phyloP scores from a whole-genome alignment of 768 basidiomycete genomes.

The Tylopilus vinaceipallidus region DNA sequence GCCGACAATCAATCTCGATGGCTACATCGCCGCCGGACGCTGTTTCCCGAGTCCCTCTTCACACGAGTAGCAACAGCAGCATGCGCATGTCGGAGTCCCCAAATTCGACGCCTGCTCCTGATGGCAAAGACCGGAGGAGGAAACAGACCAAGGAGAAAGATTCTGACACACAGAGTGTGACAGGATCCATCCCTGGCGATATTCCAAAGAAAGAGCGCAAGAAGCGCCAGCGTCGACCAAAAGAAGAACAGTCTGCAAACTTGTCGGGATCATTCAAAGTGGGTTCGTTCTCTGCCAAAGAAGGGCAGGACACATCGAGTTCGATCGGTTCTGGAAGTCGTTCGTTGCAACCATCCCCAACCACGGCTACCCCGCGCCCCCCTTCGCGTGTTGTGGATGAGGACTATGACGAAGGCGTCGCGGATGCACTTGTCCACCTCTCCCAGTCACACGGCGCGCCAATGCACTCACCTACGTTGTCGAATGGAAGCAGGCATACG shows the following conservation, averaged over 20 bases:
- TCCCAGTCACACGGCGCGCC: conserved; percentile 38
- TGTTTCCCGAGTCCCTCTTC: conserved; percentile 28
- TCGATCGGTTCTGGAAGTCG: conserved; percentile 61
- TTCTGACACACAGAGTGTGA: conserved; percentile 32
- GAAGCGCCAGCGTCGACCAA: conserved; percentile 43
- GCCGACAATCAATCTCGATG: conserved; percentile 37
- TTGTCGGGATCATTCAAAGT: conserved; percentile 34
- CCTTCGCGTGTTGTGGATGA: conserved; percentile 79
- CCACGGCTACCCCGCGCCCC: conserved; percentile 54
- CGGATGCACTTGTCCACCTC: conserved; percentile 79
- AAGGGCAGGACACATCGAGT: conserved; percentile 61
- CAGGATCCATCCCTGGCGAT: conserved; percentile 36
- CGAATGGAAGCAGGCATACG: conserved; percentile 52
- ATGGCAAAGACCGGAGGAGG: conserved; percentile 46
- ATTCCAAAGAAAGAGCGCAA: conserved; percentile 57
- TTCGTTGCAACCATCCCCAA: conserved; percentile 73
- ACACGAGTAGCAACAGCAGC: conserved; percentile 28
- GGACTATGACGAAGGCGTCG: conserved; percentile 92
- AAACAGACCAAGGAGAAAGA: conserved; percentile 52
- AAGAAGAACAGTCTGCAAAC: conserved; percentile 42
- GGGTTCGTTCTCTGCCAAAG: conserved; percentile 36
- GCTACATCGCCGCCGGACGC: conserved; percentile 50
- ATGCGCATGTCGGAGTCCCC: conserved; percentile 63
- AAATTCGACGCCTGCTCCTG: conserved; percentile 40
- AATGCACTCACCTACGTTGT: conserved; percentile 55